Conservation (phyloP, 2,329 filamentous ascomycete genomes). For the Pseudocercospora vitis region DNA sequence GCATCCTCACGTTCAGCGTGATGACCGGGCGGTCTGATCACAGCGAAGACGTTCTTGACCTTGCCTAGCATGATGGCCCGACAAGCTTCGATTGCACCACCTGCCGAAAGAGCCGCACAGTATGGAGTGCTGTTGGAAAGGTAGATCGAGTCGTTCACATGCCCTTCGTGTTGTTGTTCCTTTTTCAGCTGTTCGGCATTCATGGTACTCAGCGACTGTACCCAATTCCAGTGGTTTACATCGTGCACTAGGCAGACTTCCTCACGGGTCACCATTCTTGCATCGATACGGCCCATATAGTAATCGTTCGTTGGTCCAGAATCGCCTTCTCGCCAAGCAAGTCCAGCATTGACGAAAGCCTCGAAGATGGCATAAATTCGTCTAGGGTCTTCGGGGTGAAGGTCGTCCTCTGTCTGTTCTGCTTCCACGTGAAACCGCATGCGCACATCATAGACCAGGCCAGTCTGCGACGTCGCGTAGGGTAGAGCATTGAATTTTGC, state of each 20-base stretch:
- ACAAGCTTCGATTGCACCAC: constrained; percentile 93
- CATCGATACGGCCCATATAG: constrained; percentile 68
- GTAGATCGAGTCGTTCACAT: constrained; percentile 49
- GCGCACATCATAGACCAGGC: constrained; percentile 74
- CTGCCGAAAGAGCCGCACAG: constrained; percentile 79
- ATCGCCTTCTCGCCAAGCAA: constrained; percentile 49
- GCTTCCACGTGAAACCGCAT: constrained; percentile 94
- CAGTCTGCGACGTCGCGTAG: constrained; percentile 43
- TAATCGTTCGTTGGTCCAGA: constrained; percentile 52
- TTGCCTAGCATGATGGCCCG: constrained; percentile 79
- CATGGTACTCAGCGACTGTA: constrained; percentile 57
- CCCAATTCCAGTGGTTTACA: constrained; percentile 74
- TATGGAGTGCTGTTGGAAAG: constrained; percentile 47
- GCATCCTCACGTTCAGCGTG: constrained; percentile 84
- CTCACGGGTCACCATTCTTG: constrained; percentile 71
- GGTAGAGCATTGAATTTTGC: constrained; percentile 41
- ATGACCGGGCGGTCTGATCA: constrained; percentile 92
- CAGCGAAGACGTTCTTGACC: constrained; percentile 92
- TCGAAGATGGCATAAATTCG: constrained; percentile 92
- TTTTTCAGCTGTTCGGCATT: constrained; percentile 30
- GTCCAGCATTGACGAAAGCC: constrained; percentile 76
- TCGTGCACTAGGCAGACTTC: constrained; percentile 83
- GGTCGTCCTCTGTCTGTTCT: constrained; percentile 57
- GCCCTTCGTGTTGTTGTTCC: constrained; percentile 63
- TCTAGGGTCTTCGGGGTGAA: constrained; percentile 91